Evolutionary conservation across 345 rosid genomes (phyloP).

Genomic region (Euphorbia lathyris): DNA sequence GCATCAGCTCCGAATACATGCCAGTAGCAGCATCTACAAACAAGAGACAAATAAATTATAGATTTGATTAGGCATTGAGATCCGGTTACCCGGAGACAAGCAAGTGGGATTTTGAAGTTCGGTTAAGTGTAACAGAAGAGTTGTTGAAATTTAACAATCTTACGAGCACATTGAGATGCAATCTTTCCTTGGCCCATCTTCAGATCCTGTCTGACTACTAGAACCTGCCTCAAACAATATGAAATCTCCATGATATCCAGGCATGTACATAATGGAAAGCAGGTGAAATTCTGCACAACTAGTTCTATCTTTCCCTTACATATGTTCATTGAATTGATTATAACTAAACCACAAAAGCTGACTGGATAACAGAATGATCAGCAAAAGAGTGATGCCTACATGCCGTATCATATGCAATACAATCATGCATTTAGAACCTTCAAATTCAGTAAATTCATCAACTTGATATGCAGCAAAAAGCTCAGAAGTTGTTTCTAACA

Average conservation of each 20-base stretch:
- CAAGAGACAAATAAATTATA: conserved; percentile 8
- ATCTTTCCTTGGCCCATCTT: conserved; percentile 84
- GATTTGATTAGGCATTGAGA: conserved; percentile 9
- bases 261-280: not conserved
- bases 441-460: not conserved
- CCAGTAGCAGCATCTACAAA: conserved; percentile 89
- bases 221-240: conserved; percentile 50
- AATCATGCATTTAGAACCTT: not conserved
- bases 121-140: not conserved
- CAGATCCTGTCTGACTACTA: conserved; percentile 88
- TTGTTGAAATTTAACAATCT: conserved; percentile 20
- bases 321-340: not conserved
- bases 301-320: conserved; percentile 2
- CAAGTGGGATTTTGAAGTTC: not conserved
- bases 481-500: not conserved
- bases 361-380: not conserved
- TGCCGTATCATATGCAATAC: not conserved
- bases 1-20: conserved; percentile 73
- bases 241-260: not conserved
- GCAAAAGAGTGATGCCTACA: not conserved
- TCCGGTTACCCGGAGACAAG: not conserved
- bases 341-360: not conserved
- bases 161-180: conserved; percentile 94
- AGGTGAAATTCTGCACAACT: not conserved
- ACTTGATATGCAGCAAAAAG: conserved; percentile 5